Conservation (phyloP, 225 moss, liverwort and hornwort genomes). For the Sphagnum contortum region DNA sequence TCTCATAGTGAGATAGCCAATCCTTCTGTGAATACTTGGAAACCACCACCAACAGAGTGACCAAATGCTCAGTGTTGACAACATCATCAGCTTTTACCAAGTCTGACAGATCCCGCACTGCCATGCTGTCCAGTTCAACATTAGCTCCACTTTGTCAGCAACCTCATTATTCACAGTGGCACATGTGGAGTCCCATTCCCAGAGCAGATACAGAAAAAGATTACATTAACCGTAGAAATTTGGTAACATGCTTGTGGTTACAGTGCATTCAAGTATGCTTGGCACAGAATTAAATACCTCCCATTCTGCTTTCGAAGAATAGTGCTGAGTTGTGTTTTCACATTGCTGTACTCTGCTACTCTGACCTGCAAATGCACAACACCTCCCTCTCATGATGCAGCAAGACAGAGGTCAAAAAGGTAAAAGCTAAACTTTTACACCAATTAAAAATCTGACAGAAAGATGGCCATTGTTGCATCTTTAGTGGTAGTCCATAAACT, state of each 20-base stretch:
- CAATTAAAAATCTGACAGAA: too few species aligned
- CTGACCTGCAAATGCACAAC: conserved; percentile 47
- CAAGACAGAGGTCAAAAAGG: too few species aligned
- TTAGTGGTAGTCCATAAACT: too few species aligned
- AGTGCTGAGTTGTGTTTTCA: conserved; percentile 75
- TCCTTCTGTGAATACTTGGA: conserved; percentile 95
- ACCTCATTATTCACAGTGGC: too few species aligned
- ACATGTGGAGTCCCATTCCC: too few species aligned
- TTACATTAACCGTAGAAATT: too few species aligned
- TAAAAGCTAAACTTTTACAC: too few species aligned
- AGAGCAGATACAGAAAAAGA: too few species aligned
- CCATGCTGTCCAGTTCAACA: conserved; percentile 60
- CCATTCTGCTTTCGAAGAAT: conserved; percentile 88
- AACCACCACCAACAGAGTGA: conserved; percentile 79
- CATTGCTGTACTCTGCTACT: conserved; percentile 84
- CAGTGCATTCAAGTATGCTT: too few species aligned
- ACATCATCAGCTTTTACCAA: conserved; percentile 69
- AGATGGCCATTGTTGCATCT: too few species aligned
- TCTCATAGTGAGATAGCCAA: conserved; percentile 79
- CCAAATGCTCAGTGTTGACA: conserved; percentile 76
- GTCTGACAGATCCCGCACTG: conserved; percentile 86
- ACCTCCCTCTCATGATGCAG: too few species aligned
- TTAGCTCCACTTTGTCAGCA: conserved; percentile 3
- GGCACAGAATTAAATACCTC: conserved; percentile 31
- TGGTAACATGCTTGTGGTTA: too few species aligned